Percentiles rank a stretch among this genome's conserved stretches.
Evolutionary conservation across 2,329 filamentous ascomycete species (phyloP).

Genomic region (Talaromyces atroroseus): DNA sequence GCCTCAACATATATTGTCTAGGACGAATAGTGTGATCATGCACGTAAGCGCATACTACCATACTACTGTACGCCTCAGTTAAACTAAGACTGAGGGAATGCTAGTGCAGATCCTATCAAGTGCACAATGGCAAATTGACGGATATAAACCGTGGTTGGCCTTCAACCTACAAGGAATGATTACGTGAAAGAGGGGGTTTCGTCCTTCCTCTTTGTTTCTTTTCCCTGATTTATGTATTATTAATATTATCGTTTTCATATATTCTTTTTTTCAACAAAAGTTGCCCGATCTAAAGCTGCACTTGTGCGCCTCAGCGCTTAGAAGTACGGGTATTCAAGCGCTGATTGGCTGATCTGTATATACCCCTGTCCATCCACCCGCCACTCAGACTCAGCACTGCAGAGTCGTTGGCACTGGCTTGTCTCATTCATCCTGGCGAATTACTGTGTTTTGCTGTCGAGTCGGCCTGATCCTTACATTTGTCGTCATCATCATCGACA

Average conservation of each 20-base stretch:
- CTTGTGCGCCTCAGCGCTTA: slow-evolving; percentile 9
- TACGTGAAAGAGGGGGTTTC: slow-evolving; percentile 6
- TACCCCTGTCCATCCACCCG: slow-evolving; percentile 1
- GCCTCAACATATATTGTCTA: background rate
- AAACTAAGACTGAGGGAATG: background rate
- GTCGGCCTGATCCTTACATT: background rate
- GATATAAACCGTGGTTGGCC: background rate
- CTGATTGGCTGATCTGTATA: slow-evolving; percentile 2
- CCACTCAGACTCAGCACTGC: background rate
- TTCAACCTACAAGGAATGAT: background rate
- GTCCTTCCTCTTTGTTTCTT: background rate
- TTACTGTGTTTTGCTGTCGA: background rate
- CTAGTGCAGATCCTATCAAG: background rate
- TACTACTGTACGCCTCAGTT: background rate
- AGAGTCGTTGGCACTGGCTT: background rate
- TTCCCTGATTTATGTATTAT: background rate
- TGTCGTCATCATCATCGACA: background rate
- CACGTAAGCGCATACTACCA: background rate
- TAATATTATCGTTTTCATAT: background rate
- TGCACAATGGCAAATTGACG: background rate
- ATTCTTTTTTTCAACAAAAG: background rate
- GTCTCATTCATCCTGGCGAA: slow-evolving; percentile 4
- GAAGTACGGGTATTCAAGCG: background rate
- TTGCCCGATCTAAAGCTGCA: background rate
- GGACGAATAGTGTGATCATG: background rate